A percentile compares a stretch with the other conserved stretches of the same genome.
phyloP scores from a whole-genome alignment of 305 asterid genomes.

The Solanum hybrid region DNA sequence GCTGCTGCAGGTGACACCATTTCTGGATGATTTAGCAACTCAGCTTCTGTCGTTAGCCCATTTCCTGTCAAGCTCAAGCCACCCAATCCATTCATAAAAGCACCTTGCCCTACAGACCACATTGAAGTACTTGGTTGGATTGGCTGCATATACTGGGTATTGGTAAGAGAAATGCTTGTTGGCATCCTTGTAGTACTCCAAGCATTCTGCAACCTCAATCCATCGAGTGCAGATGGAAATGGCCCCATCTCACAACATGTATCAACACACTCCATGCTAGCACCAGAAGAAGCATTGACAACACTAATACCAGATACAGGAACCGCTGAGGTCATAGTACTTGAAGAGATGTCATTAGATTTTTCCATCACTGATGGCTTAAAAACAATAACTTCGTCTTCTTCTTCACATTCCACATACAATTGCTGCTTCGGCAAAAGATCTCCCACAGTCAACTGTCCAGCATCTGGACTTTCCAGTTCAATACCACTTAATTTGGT shows the following conservation, averaged over 20 bases:
- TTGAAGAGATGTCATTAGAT: slow-evolving; percentile 34
- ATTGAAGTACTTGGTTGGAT: slow-evolving; percentile 32
- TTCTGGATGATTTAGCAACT: slow-evolving; percentile 38
- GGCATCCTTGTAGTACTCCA: slow-evolving; percentile 27
- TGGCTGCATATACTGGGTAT: slow-evolving; percentile 38
- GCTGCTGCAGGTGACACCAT: slow-evolving; percentile 40
- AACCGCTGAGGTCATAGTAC: slow-evolving; percentile 23
- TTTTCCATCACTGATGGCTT: slow-evolving; percentile 63
- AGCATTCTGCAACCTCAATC: slow-evolving; percentile 29
- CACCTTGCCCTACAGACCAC: slow-evolving; percentile 46
- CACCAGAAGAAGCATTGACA: slow-evolving; percentile 17
- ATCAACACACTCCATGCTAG: slow-evolving; percentile 11
- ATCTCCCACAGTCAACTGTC: slow-evolving; percentile 17
- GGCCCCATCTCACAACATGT: slow-evolving; percentile 29
- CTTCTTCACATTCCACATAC: slow-evolving; percentile 55
- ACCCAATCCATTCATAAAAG: slow-evolving; percentile 41
- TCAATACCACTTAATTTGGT: slow-evolving; percentile 17
- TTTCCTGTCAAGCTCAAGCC: slow-evolving; percentile 49
- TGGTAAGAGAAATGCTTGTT: slow-evolving; percentile 21
- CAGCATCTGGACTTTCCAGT: slow-evolving; percentile 24
- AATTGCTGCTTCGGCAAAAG: slow-evolving; percentile 23
- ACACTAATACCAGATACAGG: slow-evolving; percentile 32
- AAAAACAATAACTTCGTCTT: slow-evolving; percentile 84
- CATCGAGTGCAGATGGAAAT: slow-evolving; percentile 37
- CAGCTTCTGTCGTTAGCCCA: slow-evolving; percentile 24